These are phyloP conservation scores for Jatropha podagrica DNA, from an alignment of 441 rosid species.

Conservation along the genomic window DNA sequence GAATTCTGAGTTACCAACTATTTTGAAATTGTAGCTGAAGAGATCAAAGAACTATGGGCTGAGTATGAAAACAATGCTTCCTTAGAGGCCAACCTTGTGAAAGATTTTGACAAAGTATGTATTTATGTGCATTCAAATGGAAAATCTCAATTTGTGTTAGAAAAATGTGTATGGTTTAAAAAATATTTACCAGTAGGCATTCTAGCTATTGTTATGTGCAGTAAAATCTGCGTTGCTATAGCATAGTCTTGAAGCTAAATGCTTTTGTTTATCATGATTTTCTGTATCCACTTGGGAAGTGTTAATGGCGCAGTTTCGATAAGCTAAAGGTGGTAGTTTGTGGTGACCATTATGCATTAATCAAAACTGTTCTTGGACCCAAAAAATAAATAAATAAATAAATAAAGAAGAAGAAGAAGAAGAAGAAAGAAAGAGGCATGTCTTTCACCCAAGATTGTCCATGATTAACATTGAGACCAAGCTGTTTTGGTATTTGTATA, in stretches of 20 bases:
- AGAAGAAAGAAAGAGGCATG: background rate
- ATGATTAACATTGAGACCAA: background rate
- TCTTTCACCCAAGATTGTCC: no score
- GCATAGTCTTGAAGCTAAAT: background rate
- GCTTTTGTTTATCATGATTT: background rate
- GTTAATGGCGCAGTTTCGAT: background rate
- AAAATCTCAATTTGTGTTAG: background rate
- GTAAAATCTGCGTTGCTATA: background rate
- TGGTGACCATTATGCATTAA: background rate
- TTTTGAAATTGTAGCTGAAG: constrained; percentile 55
- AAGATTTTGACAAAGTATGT: constrained; percentile 81
- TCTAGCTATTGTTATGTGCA: background rate
- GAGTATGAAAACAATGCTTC: constrained; percentile 85
- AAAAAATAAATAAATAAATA: background rate
- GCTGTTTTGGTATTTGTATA: background rate
- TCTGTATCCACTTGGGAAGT: background rate
- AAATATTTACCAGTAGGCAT: background rate
- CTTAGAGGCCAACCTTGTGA: constrained; percentile 85
- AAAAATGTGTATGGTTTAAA: background rate
- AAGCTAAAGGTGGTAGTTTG: background rate
- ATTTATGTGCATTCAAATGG: background rate
- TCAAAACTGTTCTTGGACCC: background rate
- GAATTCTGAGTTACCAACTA: background rate
- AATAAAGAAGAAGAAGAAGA: no score
- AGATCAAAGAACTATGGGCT: constrained; percentile 71